Evolutionary conservation across 352 stramenopile species (phyloP).

Genomic region (Globisporangium recalcitrans): DNA sequence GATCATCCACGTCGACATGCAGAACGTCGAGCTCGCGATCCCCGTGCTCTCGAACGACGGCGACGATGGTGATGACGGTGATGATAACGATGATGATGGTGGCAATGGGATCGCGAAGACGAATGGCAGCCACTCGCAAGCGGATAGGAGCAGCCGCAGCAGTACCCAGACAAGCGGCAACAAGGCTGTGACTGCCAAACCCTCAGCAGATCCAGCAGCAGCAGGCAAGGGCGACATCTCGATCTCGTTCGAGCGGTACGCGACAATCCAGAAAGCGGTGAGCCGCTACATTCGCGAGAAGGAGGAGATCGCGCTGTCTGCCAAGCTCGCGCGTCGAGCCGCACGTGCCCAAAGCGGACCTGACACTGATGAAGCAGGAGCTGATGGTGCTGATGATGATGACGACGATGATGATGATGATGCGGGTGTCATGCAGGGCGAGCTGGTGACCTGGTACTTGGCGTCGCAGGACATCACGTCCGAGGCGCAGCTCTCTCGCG

Average conservation of each 20-base stretch:
- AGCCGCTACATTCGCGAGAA: constrained; percentile 76
- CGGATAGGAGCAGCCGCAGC: background rate
- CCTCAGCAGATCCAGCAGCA: background rate
- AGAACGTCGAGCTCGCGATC: constrained; percentile 93
- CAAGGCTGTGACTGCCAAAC: background rate
- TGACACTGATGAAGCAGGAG: constrained; percentile 3
- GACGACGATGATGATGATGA: constrained; percentile 58
- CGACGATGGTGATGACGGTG: constrained; percentile 58
- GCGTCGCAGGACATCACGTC: constrained; percentile 82
- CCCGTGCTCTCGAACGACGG: constrained; percentile 28
- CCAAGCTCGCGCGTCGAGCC: constrained; percentile 38
- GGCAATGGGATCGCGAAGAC: constrained; percentile 3
- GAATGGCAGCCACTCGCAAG: constrained; percentile 2
- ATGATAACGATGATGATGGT: constrained; percentile 19
- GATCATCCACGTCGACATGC: constrained; percentile 99
- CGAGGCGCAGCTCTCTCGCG: constrained; percentile 63
- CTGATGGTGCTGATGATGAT: constrained; percentile 15
- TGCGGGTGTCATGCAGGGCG: constrained; percentile 59
- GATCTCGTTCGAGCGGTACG: constrained; percentile 79
- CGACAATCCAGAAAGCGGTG: constrained; percentile 76
- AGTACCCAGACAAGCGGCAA: background rate
- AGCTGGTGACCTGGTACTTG: constrained; percentile 84
- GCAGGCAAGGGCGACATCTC: constrained; percentile 27
- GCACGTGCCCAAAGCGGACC: constrained; percentile 20
- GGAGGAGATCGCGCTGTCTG: constrained; percentile 53